A percentile compares a stretch with the other conserved stretches of the same genome.
Evolutionary conservation across 495 filamentous ascomycete species (phyloP).

Genomic region (Neurospora sp.): DNA sequence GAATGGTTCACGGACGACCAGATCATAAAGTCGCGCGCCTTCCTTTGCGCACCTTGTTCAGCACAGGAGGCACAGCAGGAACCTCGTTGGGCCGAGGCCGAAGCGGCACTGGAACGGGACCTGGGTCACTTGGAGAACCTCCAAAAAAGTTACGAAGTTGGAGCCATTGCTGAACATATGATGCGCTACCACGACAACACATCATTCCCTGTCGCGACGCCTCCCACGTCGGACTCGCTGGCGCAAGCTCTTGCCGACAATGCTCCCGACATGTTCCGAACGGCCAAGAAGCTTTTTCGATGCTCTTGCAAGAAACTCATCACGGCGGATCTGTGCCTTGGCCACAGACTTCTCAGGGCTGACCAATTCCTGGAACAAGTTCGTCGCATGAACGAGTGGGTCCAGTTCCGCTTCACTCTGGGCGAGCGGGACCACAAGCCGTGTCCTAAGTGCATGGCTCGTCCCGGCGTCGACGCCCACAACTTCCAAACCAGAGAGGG

Average conservation of each 20-base stretch:
- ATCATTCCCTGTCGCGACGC: not conserved
- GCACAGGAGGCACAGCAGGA: not conserved
- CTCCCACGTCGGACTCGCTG: not conserved
- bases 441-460: not conserved
- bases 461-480: not conserved
- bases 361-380: not conserved
- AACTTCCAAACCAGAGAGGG: not conserved
- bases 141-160: not conserved
- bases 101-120: not conserved
- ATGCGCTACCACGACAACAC: not conserved
- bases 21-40: not conserved
- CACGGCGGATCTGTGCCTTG: not conserved
- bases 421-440: not conserved
- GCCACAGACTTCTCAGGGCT: not conserved
- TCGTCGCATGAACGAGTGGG: not conserved
- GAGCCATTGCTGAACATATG: not conserved
- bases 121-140: too few species aligned
- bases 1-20: not conserved
- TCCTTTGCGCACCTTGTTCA: not conserved
- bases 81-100: not conserved
- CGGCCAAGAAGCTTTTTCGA: not conserved
- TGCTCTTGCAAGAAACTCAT: not conserved
- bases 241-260: not conserved
- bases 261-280: not conserved
- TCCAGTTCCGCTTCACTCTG: not conserved